These are phyloP conservation scores for Pinus taeda DNA, from an alignment of 75 land plant genomes.

Conservation along the genomic window DNA sequence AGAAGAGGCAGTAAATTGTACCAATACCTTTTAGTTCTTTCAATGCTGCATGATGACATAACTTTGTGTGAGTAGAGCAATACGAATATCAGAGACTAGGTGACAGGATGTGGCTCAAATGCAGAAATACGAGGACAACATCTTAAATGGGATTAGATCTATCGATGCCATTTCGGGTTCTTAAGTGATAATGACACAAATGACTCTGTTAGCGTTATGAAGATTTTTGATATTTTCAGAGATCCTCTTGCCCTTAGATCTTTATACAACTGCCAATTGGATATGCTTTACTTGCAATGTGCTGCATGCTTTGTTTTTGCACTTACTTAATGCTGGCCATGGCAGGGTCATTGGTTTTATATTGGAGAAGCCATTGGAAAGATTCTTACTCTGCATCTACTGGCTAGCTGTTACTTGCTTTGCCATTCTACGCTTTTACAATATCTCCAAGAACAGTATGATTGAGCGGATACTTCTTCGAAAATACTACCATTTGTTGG, in stretches of 20 bases:
- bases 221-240: not conserved
- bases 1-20: too few relatives aligned
- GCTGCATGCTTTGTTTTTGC: not conserved
- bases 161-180: not conserved
- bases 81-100: too few relatives aligned
- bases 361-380: slow-evolving; percentile 58
- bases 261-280: not conserved
- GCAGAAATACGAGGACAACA: too few relatives aligned
- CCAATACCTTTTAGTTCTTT: too few relatives aligned
- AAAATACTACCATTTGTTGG: slow-evolving; percentile 92
- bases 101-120: too few relatives aligned
- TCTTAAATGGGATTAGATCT: too few relatives aligned
- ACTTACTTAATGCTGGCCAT: not conserved
- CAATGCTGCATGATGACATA: too few relatives aligned
- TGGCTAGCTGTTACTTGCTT: slow-evolving; percentile 65
- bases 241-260: not conserved
- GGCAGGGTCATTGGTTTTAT: slow-evolving; percentile 69
- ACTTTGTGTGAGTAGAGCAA: too few relatives aligned
- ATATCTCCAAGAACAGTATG: slow-evolving; percentile 56
- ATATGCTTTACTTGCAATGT: not conserved
- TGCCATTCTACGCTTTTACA: slow-evolving; percentile 58
- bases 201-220: not conserved
- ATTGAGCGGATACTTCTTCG: slow-evolving; percentile 85
- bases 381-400: slow-evolving; percentile 68
- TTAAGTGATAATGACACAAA: slow-evolving; percentile 1